Evolutionary conservation across 1,284 basidiomycete genomes (phyloP).

Genomic region (Neonothopanus nambi): DNA sequence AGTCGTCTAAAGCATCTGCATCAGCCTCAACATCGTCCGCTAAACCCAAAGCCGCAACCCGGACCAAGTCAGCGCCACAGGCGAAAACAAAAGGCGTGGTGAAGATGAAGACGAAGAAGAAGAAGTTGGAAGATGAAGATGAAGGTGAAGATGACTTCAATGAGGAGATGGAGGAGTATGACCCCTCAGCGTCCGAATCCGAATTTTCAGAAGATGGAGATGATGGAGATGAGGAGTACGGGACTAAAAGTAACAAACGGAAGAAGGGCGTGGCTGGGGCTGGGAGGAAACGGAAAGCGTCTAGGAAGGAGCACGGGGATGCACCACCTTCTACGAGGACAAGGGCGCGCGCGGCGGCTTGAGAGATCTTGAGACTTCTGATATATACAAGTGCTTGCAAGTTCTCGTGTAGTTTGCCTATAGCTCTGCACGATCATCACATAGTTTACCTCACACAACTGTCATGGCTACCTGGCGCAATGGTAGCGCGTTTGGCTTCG

Average conservation of each 20-base stretch:
- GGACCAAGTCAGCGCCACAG: background rate
- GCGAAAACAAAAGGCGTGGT: background rate
- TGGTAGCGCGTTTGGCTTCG: constrained; percentile 90
- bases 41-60: background rate
- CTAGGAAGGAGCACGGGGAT: background rate
- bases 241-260: background rate
- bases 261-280: background rate
- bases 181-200: background rate
- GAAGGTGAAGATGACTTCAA: background rate
- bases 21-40: background rate
- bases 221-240: background rate
- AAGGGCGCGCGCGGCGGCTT: too few relatives aligned
- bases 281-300: constrained; percentile 6
- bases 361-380: too few relatives aligned
- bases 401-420: too few relatives aligned
- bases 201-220: background rate
- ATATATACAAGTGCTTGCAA: too few relatives aligned
- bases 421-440: too few relatives aligned
- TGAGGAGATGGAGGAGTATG: background rate
- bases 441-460: too few relatives aligned
- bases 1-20: too few relatives aligned
- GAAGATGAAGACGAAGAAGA: background rate
- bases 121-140: constrained; percentile 2
- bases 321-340: background rate
- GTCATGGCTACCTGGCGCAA: constrained; percentile 72